Base-by-base conservation (phyloP, 1,284 basidiomycete genomes). In the Sporisorium scitamineum region DNA sequence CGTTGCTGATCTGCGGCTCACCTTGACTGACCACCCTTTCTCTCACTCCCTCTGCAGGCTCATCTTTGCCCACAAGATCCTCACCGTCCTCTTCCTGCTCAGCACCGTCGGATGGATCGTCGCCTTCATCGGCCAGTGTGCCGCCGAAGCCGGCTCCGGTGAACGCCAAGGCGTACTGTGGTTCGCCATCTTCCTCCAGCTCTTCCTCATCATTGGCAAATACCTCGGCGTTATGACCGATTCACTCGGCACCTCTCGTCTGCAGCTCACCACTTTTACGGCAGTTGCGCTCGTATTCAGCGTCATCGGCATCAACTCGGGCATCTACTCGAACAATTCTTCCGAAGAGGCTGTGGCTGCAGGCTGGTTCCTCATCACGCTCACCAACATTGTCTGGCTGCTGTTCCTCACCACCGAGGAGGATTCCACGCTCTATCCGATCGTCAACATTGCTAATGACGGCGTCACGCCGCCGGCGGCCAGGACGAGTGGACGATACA, bases 401-500 rank as follows among this genome's bases (percentile, higher is more conserved):
- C 89, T 98, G 71, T 97, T 94, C 88, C 94, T 99, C 85, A 96
- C 95, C 5, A 92, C 94, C 1, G 95, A 97, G 84, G 95, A 97
- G 80, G 94, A 95, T 84, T 93, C 94, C 1, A 90, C 93, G 76
- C 86, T 90, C 54, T 89, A 94, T 61, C 89, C 93, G 85, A 80
- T 96, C 67, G 92, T 97, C 89, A 94, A 94, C 86, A 89, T 90
- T 77, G 94, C 94, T 61, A 94, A 93, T 26, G 93, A 93, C 56
- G 93, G 93, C 37, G 90, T 94, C 54, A 92, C 92, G 2, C 90
- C 92, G 34, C 92, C 92, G 54, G 91, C 90, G 9, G 89, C 91
- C 63, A 89, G 91, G 69, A 53, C 52, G 18, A 44, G 54, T 6
- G 56, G 57, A 2, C 59, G 57, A 32, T 56, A 66, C 57, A 61